Evolutionary conservation across 805 yeast genomes (phyloP), one percentile per base, ranked within the genome.

Genomic region (Yarrowia alimentaria): DNA sequence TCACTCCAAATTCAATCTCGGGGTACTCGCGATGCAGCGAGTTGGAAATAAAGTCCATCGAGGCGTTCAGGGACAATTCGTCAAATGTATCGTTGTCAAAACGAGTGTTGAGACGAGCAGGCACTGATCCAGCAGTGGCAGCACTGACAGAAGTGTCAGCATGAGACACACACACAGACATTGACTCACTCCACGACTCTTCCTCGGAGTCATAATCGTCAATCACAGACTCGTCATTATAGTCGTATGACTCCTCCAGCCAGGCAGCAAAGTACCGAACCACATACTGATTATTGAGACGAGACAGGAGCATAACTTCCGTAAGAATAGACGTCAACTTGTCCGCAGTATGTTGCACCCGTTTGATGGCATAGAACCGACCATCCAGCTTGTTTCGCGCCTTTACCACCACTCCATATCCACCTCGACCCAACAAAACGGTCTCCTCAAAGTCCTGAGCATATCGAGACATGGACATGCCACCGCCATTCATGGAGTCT

Each of bases 351-450:
- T 93, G 96, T 53, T 83, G 79, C 43, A 93, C 85, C 59, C 90
- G 91, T 64, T 93, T 93, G 54, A 93, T 80, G 0, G 99, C 99
- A 65, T 93, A 93, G 58, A 85, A 86, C 12, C 96, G 76, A 16
- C 99, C 98, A 63, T 93, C 99, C 56, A 93, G 76, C 53, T 90
- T 78, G 64, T 90, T 91, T 55, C 99, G 73, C 0, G 93, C 98
- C 61, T 91, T 90, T n/a, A 93, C 96, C 7, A 93, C 99, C 65
- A 93, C 97, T 5, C 99, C 99, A 68, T 85, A 93, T 0, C 95
- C 99, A 30, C 99, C 99, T 58, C 81, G 80, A 2, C 99, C 99
- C 7, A 93, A 68, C 16, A 83, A 79, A 0, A 91, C 93, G 34
- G 88, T 85, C 63, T 93, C 99, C 65, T 93, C 99, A 66, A 94